phyloP scores from a whole-genome alignment of 1,284 basidiomycete genomes.

The Ceratobasidium sp. region DNA sequence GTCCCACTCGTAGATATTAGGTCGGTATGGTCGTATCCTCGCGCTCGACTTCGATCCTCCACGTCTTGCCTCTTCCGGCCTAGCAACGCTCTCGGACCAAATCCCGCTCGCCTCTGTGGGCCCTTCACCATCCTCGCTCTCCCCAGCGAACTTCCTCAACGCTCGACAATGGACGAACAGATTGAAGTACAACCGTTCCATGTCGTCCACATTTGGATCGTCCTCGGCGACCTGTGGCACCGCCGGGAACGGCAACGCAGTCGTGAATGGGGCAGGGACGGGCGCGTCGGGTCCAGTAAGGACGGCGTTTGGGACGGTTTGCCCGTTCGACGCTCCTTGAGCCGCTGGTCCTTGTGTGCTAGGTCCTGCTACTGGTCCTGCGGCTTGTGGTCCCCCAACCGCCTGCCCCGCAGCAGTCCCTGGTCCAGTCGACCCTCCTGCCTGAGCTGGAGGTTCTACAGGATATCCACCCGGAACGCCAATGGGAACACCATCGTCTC shows the following conservation, averaged over 20 bases:
- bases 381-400: too few relatives aligned
- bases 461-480: too few relatives aligned
- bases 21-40: slow-evolving; percentile 17
- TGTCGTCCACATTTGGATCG: slow-evolving; percentile 11
- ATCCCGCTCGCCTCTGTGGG: too few relatives aligned
- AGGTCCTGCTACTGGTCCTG: too few relatives aligned
- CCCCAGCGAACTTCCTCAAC: slow-evolving; percentile 21
- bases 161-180: slow-evolving; percentile 40
- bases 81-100: not conserved
- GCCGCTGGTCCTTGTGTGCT: too few relatives aligned
- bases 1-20: slow-evolving; percentile 27
- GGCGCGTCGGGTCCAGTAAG: slow-evolving; percentile 1
- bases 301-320: not conserved
- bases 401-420: too few relatives aligned
- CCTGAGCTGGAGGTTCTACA: not conserved
- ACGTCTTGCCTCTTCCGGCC: not conserved
- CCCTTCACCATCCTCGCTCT: not conserved
- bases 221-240: slow-evolving; percentile 6
- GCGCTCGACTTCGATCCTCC: not conserved
- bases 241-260: slow-evolving; percentile 6
- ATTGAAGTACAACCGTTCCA: slow-evolving; percentile 37
- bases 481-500: slow-evolving; percentile 15
- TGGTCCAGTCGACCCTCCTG: not conserved
- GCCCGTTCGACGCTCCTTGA: too few relatives aligned
- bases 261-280: slow-evolving; percentile 2